A percentile compares a stretch with the other conserved stretches of the same genome.
Evolutionary conservation across 768 basidiomycete species (phyloP).

Genomic region (Mrakia blollopis): DNA sequence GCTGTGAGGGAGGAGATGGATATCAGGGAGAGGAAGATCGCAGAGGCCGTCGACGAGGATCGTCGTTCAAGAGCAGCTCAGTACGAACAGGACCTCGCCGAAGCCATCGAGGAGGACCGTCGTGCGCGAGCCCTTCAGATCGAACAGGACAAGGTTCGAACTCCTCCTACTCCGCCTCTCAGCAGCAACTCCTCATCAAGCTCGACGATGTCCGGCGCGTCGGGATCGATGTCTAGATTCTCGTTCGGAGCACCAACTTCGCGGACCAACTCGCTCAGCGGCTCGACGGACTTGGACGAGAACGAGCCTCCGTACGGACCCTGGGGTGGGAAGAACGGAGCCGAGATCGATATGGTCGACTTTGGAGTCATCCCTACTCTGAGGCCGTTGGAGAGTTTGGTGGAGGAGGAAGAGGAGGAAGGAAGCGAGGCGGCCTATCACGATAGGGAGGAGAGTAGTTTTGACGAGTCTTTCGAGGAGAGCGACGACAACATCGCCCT

Average conservation of each 20-base stretch:
- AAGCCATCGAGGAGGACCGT: slow-evolving; percentile 14
- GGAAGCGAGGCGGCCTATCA: neutral
- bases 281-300: slow-evolving; percentile 20
- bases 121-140: neutral
- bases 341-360: slow-evolving; percentile 26
- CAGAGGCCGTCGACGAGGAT: slow-evolving; percentile 29
- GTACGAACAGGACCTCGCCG: neutral
- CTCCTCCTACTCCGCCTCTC: slow-evolving; percentile 16
- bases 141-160: slow-evolving; percentile 9
- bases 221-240: slow-evolving; percentile 25
- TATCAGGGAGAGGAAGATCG: slow-evolving; percentile 16
- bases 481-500: slow-evolving; percentile 32
- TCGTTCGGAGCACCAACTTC: slow-evolving; percentile 14
- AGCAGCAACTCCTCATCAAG: slow-evolving; percentile 15
- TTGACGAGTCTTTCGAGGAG: slow-evolving; percentile 20
- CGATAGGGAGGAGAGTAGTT: neutral
- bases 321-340: slow-evolving; percentile 1
- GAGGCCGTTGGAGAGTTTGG: slow-evolving; percentile 25
- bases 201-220: slow-evolving; percentile 4
- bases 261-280: slow-evolving; percentile 7
- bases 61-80: slow-evolving; percentile 1
- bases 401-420: slow-evolving; percentile 29
- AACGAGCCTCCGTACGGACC: neutral
- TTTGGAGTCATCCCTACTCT: slow-evolving; percentile 25
- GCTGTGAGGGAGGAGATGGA: slow-evolving; percentile 25